These are phyloP conservation scores for Cladosporium colombiae DNA, from an alignment of 2,329 filamentous ascomycete genomes.

Conservation along the genomic window DNA sequence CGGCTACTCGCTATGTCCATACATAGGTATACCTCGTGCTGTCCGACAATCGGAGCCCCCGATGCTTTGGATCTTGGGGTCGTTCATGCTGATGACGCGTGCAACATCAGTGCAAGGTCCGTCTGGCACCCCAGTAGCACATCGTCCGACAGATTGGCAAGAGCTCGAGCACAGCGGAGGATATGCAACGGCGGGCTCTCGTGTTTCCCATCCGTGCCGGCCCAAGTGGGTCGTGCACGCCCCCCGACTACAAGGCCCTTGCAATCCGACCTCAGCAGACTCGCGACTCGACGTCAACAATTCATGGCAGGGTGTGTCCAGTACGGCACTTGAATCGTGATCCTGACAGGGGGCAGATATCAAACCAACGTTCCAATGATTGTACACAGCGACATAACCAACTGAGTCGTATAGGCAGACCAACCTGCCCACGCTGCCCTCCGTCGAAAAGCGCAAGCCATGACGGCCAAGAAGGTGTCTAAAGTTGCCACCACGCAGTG, in stretches of 20 bases:
- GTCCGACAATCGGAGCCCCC: neutral
- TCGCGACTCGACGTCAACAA: slow-evolving; percentile 1
- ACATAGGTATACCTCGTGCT: neutral
- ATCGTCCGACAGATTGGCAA: slow-evolving; percentile 17
- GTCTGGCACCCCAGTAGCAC: slow-evolving; percentile 8
- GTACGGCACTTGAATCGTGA: neutral
- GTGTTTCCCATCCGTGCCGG: slow-evolving; percentile 5
- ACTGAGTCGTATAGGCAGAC: slow-evolving; percentile 5
- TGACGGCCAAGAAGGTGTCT: neutral
- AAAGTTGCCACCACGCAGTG: neutral
- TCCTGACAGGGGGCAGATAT: neutral
- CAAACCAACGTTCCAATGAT: neutral
- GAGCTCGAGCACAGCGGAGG: slow-evolving; percentile 4
- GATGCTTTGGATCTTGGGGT: neutral
- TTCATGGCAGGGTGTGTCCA: neutral
- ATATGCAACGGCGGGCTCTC: slow-evolving; percentile 1
- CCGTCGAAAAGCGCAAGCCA: neutral
- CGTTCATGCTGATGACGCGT: neutral
- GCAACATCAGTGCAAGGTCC: neutral
- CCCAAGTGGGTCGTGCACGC: neutral
- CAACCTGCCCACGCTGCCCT: neutral
- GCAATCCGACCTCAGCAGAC: neutral
- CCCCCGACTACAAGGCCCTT: neutral
- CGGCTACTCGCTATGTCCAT: neutral
- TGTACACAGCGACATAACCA: neutral